Evolutionary conservation across 2,329 filamentous ascomycete species (phyloP).

Genomic region (Thelonectria olida): DNA sequence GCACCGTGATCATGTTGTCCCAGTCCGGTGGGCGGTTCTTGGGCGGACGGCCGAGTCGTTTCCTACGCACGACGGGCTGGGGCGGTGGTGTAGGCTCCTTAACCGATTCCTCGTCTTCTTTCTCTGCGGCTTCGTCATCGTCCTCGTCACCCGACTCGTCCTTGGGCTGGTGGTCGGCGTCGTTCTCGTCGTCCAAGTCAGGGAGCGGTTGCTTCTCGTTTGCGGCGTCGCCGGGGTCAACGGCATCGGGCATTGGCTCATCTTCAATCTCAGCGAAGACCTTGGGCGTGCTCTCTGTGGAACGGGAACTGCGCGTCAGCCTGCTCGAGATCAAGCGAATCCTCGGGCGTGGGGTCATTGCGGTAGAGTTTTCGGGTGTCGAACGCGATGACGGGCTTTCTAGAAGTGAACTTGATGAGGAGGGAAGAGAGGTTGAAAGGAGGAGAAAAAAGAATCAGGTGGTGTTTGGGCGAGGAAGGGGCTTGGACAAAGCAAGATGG

Average conservation of each 20-base stretch:
- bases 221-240: conserved; percentile 39
- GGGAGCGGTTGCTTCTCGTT: conserved; percentile 53
- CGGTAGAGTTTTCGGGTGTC: conserved; percentile 11
- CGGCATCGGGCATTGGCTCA: conserved; percentile 44
- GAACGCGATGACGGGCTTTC: conserved; percentile 12
- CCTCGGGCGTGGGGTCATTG: conserved; percentile 41
- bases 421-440: background rate
- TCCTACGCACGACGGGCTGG: conserved; percentile 73
- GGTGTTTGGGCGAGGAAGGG: background rate
- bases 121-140: conserved; percentile 46
- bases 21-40: conserved; percentile 86
- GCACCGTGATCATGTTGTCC: conserved; percentile 69
- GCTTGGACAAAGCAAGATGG: conserved; percentile 5
- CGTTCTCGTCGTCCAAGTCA: conserved; percentile 48
- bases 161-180: conserved; percentile 63
- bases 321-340: conserved; percentile 40
- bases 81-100: conserved; percentile 66
- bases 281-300: conserved; percentile 53
- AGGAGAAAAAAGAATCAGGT: background rate
- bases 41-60: conserved; percentile 84
- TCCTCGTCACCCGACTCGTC: conserved; percentile 58
- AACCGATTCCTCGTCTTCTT: conserved; percentile 53
- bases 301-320: conserved; percentile 44
- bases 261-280: conserved; percentile 53
- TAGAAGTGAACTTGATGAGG: background rate